These are phyloP conservation scores for Zancudomyces culisetae DNA, from an alignment of 371 early-diverging fungal species.

Conservation along the genomic window DNA sequence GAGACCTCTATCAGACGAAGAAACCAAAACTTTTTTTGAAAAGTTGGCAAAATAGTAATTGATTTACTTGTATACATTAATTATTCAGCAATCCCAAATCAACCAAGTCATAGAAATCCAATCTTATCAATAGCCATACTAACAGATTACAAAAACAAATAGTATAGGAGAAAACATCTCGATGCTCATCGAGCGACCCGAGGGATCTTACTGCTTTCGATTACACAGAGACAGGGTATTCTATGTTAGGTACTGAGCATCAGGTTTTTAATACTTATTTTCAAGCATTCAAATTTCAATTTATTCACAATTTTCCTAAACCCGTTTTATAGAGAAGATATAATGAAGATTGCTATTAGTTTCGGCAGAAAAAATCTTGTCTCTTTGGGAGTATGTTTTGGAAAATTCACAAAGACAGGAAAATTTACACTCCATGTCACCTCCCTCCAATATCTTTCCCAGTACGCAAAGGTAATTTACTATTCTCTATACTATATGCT, in stretches of 20 bases:
- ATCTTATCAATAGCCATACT: no score
- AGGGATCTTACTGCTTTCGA: slow-evolving; percentile 90
- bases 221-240: slow-evolving; percentile 83
- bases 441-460: slow-evolving; percentile 75
- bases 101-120: no score
- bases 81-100: no score
- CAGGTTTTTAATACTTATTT: not conserved
- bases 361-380: slow-evolving; percentile 75
- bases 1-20: slow-evolving; percentile 88
- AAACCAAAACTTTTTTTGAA: slow-evolving; percentile 86
- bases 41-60: slow-evolving; percentile 89
- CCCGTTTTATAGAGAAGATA: slow-evolving; percentile 41
- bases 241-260: slow-evolving; percentile 39
- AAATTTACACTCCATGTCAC: slow-evolving; percentile 95
- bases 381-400: slow-evolving; percentile 89
- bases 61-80: no score
- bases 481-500: not conserved
- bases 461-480: slow-evolving; percentile 47
- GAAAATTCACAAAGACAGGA: slow-evolving; percentile 95
- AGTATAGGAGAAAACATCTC: slow-evolving; percentile 89
- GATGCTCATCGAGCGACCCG: slow-evolving; percentile 83
- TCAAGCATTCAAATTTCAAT: not conserved
- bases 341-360: slow-evolving; percentile 71
- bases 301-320: not conserved
- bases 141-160: no score